These are phyloP conservation scores for Oryza brachyantha DNA, from an alignment of 176 grass and related monocot species.

Conservation along the genomic window DNA sequence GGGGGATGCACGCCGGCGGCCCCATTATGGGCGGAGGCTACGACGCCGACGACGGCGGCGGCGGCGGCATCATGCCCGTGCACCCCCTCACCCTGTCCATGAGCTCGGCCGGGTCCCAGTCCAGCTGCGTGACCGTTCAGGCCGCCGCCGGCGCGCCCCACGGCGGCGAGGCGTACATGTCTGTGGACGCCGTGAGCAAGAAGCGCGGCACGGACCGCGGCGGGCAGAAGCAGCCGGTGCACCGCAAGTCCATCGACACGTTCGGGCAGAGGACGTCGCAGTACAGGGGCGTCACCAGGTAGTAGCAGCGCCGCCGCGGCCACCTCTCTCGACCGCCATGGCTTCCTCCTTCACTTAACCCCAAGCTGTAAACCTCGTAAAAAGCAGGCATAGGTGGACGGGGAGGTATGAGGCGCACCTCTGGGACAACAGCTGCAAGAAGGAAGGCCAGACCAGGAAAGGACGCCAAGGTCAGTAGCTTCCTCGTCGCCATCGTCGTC, in stretches of 20 bases:
- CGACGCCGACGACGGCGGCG: slow-evolving; percentile 23
- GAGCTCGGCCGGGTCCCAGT: slow-evolving; percentile 67
- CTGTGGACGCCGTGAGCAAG: slow-evolving; percentile 52
- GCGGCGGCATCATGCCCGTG: slow-evolving; percentile 38
- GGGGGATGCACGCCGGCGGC: background rate
- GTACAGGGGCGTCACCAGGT: slow-evolving; percentile 96
- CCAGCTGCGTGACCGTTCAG: slow-evolving; percentile 72
- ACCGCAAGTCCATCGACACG: slow-evolving; percentile 97
- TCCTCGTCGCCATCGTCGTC: background rate
- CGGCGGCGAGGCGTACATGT: slow-evolving; percentile 39
- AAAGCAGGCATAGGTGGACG: slow-evolving; percentile 98
- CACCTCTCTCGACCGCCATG: no score
- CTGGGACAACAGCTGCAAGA: slow-evolving; percentile 99
- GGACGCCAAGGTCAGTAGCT: slow-evolving; percentile 76
- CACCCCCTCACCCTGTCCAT: slow-evolving; percentile 84
- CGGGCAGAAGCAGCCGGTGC: slow-evolving; percentile 75
- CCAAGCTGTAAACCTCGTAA: slow-evolving; percentile 13
- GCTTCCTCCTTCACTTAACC: background rate
- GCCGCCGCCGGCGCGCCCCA: background rate
- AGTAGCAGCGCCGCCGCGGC: background rate
- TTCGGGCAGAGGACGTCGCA: slow-evolving; percentile 97
- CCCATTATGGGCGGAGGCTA: background rate
- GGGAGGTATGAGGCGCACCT: slow-evolving; percentile 99
- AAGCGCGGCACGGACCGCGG: slow-evolving; percentile 53
- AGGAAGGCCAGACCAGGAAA: slow-evolving; percentile 96